These are phyloP conservation scores for Ogataea pilisensis DNA, from an alignment of 805 yeast species.

Conservation along the genomic window DNA sequence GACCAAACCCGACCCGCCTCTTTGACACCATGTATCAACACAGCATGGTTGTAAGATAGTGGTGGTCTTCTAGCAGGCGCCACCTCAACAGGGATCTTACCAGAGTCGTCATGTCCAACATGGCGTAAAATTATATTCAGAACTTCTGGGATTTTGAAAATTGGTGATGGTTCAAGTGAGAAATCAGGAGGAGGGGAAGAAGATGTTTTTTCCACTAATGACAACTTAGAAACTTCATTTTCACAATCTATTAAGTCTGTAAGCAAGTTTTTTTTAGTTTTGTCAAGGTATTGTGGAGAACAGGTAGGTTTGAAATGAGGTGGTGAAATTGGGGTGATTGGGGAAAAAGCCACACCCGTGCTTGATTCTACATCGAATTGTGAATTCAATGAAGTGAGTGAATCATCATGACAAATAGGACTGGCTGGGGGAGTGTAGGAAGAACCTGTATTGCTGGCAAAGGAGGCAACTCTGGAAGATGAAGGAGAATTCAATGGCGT, in stretches of 20 bases:
- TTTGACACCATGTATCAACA: constrained; percentile 45
- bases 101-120: constrained; percentile 48
- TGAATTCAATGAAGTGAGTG: constrained; percentile 6
- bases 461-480: neutral
- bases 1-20: constrained; percentile 38
- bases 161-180: constrained; percentile 23
- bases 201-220: too few relatives aligned
- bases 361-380: constrained; percentile 4
- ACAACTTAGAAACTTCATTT: constrained; percentile 12
- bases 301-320: neutral
- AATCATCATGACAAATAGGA: neutral
- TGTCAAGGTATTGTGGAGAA: neutral
- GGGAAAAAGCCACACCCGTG: constrained; percentile 1
- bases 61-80: constrained; percentile 65
- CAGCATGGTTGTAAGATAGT: constrained; percentile 62
- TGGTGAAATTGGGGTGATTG: constrained; percentile 9
- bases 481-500: constrained; percentile 19
- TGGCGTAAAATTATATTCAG: constrained; percentile 53
- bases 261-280: constrained; percentile 7
- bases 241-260: constrained; percentile 16
- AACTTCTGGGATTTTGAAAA: constrained; percentile 77
- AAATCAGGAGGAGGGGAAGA: neutral
- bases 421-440: neutral
- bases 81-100: constrained; percentile 56
- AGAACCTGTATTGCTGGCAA: neutral